phyloP scores from a whole-genome alignment of 2,329 filamentous ascomycete genomes.

The Septoria petroselini region DNA sequence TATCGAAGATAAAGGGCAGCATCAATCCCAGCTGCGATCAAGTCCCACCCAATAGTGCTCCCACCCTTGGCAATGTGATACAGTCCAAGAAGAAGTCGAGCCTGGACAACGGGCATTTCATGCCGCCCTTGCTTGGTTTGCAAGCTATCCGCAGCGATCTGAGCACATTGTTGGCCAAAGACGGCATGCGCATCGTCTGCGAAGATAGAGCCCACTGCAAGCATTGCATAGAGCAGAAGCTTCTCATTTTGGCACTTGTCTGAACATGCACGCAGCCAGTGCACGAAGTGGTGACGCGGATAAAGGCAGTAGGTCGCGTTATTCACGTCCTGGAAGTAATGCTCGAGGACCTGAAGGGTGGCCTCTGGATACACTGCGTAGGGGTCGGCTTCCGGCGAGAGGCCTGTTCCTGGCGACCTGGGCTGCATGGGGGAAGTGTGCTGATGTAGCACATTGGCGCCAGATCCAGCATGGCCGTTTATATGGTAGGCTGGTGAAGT shows the following conservation, averaged over 20 bases:
- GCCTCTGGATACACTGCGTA: constrained; percentile 50
- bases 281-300: constrained; percentile 52
- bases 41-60: constrained; percentile 61
- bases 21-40: constrained; percentile 60
- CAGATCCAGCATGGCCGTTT: constrained; percentile 10
- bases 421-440: constrained; percentile 27
- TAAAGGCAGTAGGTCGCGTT: constrained; percentile 56
- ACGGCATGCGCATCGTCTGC: constrained; percentile 46
- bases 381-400: constrained; percentile 52
- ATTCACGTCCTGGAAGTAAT: constrained; percentile 59
- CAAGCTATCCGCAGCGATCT: constrained; percentile 58
- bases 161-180: constrained; percentile 48
- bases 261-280: constrained; percentile 53
- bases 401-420: constrained; percentile 34
- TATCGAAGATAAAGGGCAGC: constrained; percentile 54
- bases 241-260: constrained; percentile 45
- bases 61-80: constrained; percentile 63
- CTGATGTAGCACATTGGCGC: constrained; percentile 14
- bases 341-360: constrained; percentile 52
- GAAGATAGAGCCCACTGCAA: constrained; percentile 58
- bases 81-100: constrained; percentile 62
- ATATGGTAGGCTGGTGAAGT: constrained; percentile 27
- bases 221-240: constrained; percentile 60
- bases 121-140: constrained; percentile 52
- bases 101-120: constrained; percentile 64